Conservation (phyloP, 352 stramenopile species). For the Plasmopara viticola region DNA sequence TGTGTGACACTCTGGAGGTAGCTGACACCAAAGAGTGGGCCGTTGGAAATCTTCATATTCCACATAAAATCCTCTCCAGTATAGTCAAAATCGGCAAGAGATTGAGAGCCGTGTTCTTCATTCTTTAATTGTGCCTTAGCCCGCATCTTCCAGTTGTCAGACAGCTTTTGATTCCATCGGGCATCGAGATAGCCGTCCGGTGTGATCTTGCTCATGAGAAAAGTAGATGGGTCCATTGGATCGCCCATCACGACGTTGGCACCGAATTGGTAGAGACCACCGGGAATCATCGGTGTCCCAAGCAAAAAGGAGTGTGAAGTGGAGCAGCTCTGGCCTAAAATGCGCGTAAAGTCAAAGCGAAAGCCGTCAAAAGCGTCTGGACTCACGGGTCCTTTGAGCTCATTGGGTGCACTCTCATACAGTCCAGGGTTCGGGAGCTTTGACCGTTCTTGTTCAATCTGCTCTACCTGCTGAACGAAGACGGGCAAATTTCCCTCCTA, state of each 20-base stretch:
- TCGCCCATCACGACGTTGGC: conserved; percentile 76
- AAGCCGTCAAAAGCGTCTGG: conserved; percentile 82
- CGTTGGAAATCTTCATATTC: conserved; percentile 88
- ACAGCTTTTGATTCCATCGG: conserved; percentile 80
- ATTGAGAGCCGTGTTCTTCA: conserved; percentile 72
- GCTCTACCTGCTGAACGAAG: conserved; percentile 78
- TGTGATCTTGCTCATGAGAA: conserved; percentile 84
- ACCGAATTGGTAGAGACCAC: conserved; percentile 81
- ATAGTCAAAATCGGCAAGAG: conserved; percentile 81
- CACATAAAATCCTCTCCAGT: conserved; percentile 77
- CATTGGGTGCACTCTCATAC: conserved; percentile 81
- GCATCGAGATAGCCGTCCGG: conserved; percentile 79
- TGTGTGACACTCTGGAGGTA: conserved; percentile 86
- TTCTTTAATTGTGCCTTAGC: conserved; percentile 81
- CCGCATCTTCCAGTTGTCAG: conserved; percentile 72
- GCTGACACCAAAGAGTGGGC: conserved; percentile 72
- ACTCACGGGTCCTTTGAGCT: conserved; percentile 74
- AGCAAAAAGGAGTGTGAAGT: conserved; percentile 81
- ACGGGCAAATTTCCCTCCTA: conserved; percentile 48
- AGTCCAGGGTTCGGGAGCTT: conserved; percentile 73
- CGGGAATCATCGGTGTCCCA: conserved; percentile 76
- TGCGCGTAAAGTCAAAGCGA: conserved; percentile 83
- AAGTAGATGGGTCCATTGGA: conserved; percentile 72
- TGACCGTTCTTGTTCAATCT: conserved; percentile 70
- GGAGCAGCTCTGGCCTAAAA: conserved; percentile 72